phyloP scores from a whole-genome alignment of 495 filamentous ascomycete species.

The Emericellopsis terricola region DNA sequence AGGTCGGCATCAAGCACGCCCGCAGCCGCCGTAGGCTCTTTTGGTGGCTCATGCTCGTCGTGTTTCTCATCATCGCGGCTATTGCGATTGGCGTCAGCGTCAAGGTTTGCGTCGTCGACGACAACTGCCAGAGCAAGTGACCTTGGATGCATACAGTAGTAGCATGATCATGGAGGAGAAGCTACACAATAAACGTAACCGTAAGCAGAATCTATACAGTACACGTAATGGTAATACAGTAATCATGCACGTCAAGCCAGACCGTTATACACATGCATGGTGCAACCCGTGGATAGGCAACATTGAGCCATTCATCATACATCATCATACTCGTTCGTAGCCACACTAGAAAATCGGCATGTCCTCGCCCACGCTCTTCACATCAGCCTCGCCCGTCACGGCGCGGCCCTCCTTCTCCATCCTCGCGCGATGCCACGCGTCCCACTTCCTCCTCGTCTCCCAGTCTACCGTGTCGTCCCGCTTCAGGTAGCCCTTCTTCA shows the following conservation, averaged over 20 bases:
- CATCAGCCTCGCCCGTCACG: too few species aligned
- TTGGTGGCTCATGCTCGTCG: constrained; percentile 48
- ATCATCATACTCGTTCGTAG: not conserved
- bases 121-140: too few species aligned
- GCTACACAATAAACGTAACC: too few species aligned
- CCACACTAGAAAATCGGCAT: not conserved
- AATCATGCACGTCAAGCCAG: too few species aligned
- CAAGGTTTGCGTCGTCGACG: constrained; percentile 11
- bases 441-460: constrained; percentile 14
- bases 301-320: not conserved
- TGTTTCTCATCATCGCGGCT: constrained; percentile 33
- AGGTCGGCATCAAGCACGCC: constrained; percentile 39
- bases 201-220: too few species aligned
- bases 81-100: constrained; percentile 29
- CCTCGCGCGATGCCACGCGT: constrained; percentile 16
- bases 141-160: too few species aligned
- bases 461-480: constrained; percentile 2
- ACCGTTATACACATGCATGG: too few species aligned
- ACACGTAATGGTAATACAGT: too few species aligned
- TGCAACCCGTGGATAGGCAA: too few species aligned
- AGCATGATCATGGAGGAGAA: too few species aligned
- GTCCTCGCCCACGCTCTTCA: too few species aligned
- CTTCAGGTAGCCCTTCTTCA: constrained; percentile 16
- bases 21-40: constrained; percentile 42
- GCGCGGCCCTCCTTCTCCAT: constrained; percentile 13